Evolutionary conservation across 371 early-diverging fungal species (phyloP).

Genomic region (Lichtheimia hyalospora): DNA sequence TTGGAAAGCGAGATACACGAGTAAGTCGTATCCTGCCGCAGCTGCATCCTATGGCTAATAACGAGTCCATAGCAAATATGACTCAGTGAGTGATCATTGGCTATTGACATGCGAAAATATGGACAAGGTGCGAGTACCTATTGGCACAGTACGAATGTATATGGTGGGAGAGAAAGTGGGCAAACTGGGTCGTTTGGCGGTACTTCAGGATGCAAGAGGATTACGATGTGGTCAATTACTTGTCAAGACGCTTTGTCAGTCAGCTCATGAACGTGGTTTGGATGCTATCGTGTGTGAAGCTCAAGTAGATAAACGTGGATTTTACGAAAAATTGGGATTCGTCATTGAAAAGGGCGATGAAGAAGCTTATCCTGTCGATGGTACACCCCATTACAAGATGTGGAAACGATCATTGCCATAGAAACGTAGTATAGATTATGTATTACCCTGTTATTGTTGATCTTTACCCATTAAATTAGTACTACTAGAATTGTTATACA

Average conservation of each 20-base stretch:
- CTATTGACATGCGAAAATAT: conserved; percentile 25
- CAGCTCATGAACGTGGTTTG: conserved; percentile 17
- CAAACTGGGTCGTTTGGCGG: conserved; percentile 48
- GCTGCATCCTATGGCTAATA: background rate
- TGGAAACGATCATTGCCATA: conserved; percentile 22
- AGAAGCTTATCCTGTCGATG: conserved; percentile 37
- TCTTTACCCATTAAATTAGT: too few species aligned
- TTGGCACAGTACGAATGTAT: conserved; percentile 37
- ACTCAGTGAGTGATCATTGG: conserved; percentile 31
- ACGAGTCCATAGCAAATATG: conserved; percentile 12
- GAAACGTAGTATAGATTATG: background rate
- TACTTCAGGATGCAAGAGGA: conserved; percentile 34
- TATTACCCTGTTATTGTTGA: too few species aligned
- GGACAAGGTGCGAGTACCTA: conserved; percentile 19
- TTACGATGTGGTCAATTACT: conserved; percentile 29
- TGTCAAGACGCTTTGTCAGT: conserved; percentile 23
- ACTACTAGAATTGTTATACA: background rate
- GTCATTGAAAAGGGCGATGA: conserved; percentile 32
- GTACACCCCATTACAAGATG: conserved; percentile 46
- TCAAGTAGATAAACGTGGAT: conserved; percentile 41
- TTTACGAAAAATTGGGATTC: conserved; percentile 48
- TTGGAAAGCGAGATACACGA: conserved; percentile 33
- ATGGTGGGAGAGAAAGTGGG: conserved; percentile 23
- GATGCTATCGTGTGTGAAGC: conserved; percentile 32
- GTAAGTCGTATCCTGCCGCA: conserved; percentile 18